These are phyloP conservation scores for Curvularia sp. DNA, from an alignment of 2,329 filamentous ascomycete species.

Conservation along the genomic window DNA sequence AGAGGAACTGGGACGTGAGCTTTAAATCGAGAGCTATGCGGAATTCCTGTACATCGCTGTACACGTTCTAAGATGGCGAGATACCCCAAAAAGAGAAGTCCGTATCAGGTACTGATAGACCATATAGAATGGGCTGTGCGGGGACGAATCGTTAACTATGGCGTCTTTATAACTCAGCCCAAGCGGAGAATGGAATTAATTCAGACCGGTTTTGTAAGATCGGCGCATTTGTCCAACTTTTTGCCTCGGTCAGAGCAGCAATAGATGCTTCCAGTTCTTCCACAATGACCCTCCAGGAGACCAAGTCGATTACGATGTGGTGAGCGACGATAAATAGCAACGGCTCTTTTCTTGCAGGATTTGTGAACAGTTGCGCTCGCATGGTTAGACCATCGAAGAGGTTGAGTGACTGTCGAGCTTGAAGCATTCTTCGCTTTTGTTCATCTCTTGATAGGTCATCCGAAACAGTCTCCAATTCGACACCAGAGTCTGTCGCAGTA, in stretches of 20 bases:
- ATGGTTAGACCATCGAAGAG: background rate
- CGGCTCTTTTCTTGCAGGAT: background rate
- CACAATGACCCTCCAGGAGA: background rate
- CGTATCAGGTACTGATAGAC: background rate
- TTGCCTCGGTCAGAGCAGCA: background rate
- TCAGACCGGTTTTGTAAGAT: background rate
- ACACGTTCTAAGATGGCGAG: too few relatives aligned
- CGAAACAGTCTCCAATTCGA: background rate
- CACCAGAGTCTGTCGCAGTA: background rate
- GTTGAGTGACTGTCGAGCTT: background rate
- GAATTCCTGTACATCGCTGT: background rate
- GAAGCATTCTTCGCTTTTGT: background rate
- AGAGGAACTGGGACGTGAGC: background rate
- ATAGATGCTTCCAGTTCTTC: background rate
- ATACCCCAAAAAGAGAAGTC: background rate
- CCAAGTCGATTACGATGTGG: background rate
- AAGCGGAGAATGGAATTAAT: background rate
- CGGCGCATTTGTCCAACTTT: background rate
- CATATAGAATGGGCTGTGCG: background rate
- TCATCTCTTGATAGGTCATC: background rate
- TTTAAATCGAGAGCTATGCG: background rate
- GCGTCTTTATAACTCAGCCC: background rate
- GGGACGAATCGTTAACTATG: background rate
- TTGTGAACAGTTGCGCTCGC: background rate
- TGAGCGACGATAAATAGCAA: background rate